phyloP scores from a whole-genome alignment of 345 rosid genomes.

The Bretschneidera sinensis region DNA sequence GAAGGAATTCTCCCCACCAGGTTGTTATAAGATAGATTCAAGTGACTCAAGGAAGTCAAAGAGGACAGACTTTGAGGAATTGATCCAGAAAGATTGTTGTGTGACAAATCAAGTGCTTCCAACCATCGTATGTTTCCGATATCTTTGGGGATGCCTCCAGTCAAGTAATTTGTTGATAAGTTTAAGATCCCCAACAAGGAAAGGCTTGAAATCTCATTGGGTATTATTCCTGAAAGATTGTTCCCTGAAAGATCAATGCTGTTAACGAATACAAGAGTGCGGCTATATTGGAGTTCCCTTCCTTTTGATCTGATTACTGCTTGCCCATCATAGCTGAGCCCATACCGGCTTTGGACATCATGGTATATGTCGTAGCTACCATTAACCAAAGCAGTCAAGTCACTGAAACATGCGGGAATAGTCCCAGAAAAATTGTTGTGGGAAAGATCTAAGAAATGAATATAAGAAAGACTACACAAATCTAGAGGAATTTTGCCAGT shows the following conservation, averaged over 20 bases:
- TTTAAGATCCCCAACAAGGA: slow-evolving; percentile 12
- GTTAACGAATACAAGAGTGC: slow-evolving; percentile 10
- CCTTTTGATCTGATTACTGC: slow-evolving; percentile 7
- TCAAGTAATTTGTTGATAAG: slow-evolving; percentile 20
- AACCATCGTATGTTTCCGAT: slow-evolving; percentile 9
- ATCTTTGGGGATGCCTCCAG: slow-evolving; percentile 10
- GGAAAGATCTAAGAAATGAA: too few relatives aligned
- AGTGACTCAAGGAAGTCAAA: slow-evolving; percentile 12
- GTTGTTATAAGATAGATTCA: slow-evolving; percentile 24
- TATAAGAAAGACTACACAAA: too few relatives aligned
- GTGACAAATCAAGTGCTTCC: slow-evolving; percentile 20
- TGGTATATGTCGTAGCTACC: background rate
- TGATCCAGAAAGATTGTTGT: too few relatives aligned
- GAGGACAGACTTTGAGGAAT: too few relatives aligned
- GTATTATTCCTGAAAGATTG: slow-evolving; percentile 7
- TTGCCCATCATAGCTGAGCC: background rate
- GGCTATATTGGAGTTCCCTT: slow-evolving; percentile 3
- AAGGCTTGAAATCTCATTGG: slow-evolving; percentile 16
- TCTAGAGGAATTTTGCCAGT: too few relatives aligned
- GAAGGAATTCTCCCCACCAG: slow-evolving; percentile 16
- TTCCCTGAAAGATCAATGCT: slow-evolving; percentile 18
- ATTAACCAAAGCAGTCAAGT: background rate
- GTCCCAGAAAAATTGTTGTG: slow-evolving; percentile 14
- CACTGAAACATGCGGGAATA: slow-evolving; percentile 11
- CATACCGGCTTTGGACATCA: background rate